Evolutionary conservation across 495 filamentous ascomycete genomes (phyloP).

Genomic region (Schizothecium vesticola): DNA sequence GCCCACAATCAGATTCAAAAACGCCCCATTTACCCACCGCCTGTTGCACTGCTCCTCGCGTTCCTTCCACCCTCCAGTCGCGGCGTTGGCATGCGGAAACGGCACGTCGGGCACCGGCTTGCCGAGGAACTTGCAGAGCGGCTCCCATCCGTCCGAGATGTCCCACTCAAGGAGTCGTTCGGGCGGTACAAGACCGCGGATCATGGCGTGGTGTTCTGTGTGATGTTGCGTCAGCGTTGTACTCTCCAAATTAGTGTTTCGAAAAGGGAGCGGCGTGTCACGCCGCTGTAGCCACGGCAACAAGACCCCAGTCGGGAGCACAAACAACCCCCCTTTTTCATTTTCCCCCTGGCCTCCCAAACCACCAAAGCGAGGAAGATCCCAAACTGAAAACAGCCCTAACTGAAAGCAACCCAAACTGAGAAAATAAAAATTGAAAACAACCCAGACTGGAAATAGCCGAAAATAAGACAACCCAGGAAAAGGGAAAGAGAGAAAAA

Average conservation of each 20-base stretch:
- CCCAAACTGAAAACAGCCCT: neutral
- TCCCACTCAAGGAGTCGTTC: constrained; percentile 40
- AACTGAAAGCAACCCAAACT: too few relatives aligned
- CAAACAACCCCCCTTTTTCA: neutral
- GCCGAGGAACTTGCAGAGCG: constrained; percentile 44
- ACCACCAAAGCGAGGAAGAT: too few relatives aligned
- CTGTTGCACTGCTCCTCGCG: constrained; percentile 28
- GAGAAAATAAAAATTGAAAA: too few relatives aligned
- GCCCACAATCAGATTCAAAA: constrained; percentile 21
- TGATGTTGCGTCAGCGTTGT: neutral
- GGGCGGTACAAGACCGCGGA: constrained; percentile 35
- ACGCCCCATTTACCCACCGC: constrained; percentile 25
- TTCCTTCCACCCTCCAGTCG: constrained; percentile 20
- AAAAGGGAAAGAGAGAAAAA: too few relatives aligned
- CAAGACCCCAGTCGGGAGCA: neutral
- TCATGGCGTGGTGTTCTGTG: constrained; percentile 25
- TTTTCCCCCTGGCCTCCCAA: too few relatives aligned
- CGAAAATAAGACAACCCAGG: too few relatives aligned
- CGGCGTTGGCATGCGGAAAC: constrained; percentile 38
- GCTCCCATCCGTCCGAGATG: constrained; percentile 46
- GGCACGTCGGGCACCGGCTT: constrained; percentile 36
- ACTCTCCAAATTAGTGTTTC: neutral
- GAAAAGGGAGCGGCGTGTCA: neutral
- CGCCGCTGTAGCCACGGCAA: neutral
- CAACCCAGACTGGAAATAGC: too few relatives aligned